Conservation (phyloP, 2,329 filamentous ascomycete genomes). For the Xylaria arbuscula region DNA sequence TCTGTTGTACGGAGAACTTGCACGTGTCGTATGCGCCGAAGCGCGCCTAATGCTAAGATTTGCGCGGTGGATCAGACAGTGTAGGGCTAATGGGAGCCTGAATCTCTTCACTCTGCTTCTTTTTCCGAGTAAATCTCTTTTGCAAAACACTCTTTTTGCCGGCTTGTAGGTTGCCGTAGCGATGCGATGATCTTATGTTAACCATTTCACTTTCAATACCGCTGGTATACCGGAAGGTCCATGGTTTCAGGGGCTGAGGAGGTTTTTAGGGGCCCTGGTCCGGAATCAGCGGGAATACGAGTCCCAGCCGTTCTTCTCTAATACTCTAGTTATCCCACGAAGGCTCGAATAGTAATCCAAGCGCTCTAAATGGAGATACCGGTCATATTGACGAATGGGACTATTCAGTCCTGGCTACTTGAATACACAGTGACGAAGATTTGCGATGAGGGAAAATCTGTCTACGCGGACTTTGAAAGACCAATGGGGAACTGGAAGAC, state of each 20-base stretch:
- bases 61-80: constrained; percentile 21
- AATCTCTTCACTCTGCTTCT: constrained; percentile 22
- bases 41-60: not conserved
- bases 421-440: no score
- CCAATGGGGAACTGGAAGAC: no score
- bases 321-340: constrained; percentile 32
- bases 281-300: constrained; percentile 36
- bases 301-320: constrained; percentile 38
- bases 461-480: no score
- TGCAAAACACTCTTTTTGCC: constrained; percentile 37
- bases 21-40: no score
- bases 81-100: constrained; percentile 5
- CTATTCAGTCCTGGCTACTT: no score
- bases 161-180: constrained; percentile 40
- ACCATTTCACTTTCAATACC: constrained; percentile 44
- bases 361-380: constrained; percentile 11
- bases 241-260: constrained; percentile 33
- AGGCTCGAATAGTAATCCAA: constrained; percentile 48
- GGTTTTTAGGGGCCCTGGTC: constrained; percentile 30
- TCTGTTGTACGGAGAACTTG: no score
- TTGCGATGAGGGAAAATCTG: no score
- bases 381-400: no score
- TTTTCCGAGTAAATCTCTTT: constrained; percentile 28
- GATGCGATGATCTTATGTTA: constrained; percentile 40
- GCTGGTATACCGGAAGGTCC: constrained; percentile 41